A percentile compares a stretch with the other conserved stretches of the same genome.
Conservation (phyloP, 371 early-diverging fungal species). For the Mucor plumbeus region DNA sequence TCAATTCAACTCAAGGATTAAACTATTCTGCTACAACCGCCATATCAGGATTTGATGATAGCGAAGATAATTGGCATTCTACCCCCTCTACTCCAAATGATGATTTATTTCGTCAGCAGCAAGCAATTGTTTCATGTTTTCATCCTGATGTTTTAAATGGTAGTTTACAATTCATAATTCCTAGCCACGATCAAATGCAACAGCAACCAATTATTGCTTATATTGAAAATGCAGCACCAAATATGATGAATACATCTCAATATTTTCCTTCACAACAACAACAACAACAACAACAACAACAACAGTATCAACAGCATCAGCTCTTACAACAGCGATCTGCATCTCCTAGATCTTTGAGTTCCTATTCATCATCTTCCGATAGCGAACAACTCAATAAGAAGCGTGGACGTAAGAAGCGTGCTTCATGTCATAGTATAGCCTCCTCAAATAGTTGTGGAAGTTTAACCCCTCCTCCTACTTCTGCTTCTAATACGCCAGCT, state of each 20-base stretch:
- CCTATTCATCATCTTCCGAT: slow-evolving; percentile 21
- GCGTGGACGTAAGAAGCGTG: slow-evolving; percentile 37
- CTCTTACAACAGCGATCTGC: slow-evolving; percentile 7
- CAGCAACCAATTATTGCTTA: slow-evolving; percentile 1
- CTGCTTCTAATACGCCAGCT: slow-evolving; percentile 19
- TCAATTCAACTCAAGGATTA: background rate
- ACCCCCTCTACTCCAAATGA: background rate
- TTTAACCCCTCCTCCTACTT: background rate
- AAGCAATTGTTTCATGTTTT: background rate
- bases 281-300: background rate
- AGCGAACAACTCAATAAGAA: slow-evolving; percentile 30
- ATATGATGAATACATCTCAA: background rate
- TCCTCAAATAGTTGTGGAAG: background rate
- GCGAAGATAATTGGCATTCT: background rate
- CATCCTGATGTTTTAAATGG: background rate
- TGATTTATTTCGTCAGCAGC: slow-evolving; percentile 1
- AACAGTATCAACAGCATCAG: background rate
- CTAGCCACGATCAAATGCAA: background rate
- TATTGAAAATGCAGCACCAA: background rate
- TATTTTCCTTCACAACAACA: background rate
- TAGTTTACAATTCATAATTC: background rate
- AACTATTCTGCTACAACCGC: background rate
- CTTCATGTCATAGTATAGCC: background rate
- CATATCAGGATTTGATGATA: background rate
- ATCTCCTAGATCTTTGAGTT: slow-evolving; percentile 12